These are phyloP conservation scores for Gymnopilus junonius DNA, from an alignment of 768 basidiomycete genomes.

Conservation along the genomic window DNA sequence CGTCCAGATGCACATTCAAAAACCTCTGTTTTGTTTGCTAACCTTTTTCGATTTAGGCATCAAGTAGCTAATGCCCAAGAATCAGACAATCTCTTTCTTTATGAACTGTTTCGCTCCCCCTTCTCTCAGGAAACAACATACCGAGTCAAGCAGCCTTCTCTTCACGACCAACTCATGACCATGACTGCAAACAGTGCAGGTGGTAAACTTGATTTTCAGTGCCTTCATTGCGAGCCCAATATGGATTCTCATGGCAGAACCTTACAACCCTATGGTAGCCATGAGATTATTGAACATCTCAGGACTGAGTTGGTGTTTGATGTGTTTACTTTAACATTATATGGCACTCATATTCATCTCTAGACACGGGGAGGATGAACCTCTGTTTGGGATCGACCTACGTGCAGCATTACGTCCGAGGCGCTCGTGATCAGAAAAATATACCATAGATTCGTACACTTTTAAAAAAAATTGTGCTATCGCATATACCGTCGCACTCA, in stretches of 20 bases:
- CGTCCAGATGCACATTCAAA: neutral
- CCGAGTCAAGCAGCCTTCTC: neutral
- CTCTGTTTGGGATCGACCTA: neutral
- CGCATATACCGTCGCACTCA: too few species aligned
- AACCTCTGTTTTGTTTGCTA: too few species aligned
- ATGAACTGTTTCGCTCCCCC: neutral
- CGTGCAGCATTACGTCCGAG: neutral
- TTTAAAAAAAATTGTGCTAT: too few species aligned
- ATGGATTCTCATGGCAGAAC: neutral
- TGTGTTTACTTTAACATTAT: neutral
- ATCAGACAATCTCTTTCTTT: constrained; percentile 12
- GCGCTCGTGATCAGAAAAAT: neutral
- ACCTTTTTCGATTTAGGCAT: neutral
- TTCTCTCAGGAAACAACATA: neutral
- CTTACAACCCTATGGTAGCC: neutral
- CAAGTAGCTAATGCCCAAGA: neutral
- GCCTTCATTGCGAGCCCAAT: neutral
- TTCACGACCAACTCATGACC: neutral
- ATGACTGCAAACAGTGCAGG: neutral
- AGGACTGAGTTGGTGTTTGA: neutral
- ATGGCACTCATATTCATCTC: neutral
- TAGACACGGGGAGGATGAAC: neutral
- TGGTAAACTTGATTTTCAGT: neutral
- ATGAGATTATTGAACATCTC: neutral
- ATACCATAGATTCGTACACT: too few species aligned